phyloP scores from a whole-genome alignment of 1,284 basidiomycete genomes.

The Microbotryomycetes sp. region DNA sequence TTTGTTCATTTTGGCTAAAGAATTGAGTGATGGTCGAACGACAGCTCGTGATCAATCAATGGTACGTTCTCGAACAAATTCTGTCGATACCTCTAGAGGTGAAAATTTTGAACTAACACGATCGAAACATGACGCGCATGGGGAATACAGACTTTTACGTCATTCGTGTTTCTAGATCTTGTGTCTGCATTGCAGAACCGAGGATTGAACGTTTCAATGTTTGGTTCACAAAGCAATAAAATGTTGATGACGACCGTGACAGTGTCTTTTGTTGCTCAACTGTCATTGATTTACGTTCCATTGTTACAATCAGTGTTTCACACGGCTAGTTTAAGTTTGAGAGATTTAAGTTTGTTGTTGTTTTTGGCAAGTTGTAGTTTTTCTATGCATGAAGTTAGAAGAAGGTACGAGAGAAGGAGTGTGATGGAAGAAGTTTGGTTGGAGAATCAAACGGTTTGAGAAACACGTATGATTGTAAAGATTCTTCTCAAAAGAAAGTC shows the following conservation, averaged over 20 bases:
- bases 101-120: conserved; percentile 1
- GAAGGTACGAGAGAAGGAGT: conserved; percentile 63
- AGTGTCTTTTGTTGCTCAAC: conserved; percentile 72
- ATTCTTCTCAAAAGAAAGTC: too few relatives aligned
- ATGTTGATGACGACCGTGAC: conserved; percentile 85
- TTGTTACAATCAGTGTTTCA: conserved; percentile 89
- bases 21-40: conserved; percentile 72
- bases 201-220: conserved; percentile 55
- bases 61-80: conserved; percentile 50
- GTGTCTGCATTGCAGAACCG: conserved; percentile 92
- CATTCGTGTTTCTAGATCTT: conserved; percentile 93
- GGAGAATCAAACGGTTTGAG: neutral
- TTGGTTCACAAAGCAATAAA: conserved; percentile 64
- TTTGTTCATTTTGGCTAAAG: conserved; percentile 76
- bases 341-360: conserved; percentile 68
- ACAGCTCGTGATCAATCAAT: conserved; percentile 85
- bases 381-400: conserved; percentile 67
- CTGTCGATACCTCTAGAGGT: too few relatives aligned
- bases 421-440: conserved; percentile 28
- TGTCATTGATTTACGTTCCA: conserved; percentile 82
- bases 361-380: conserved; percentile 65
- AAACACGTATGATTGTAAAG: neutral
- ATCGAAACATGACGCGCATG: neutral
- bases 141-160: conserved; percentile 85
- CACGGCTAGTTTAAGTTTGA: conserved; percentile 65